Evolutionary conservation across 2,329 filamentous ascomycete genomes (phyloP).

Genomic region (Sporothrix protearum): DNA sequence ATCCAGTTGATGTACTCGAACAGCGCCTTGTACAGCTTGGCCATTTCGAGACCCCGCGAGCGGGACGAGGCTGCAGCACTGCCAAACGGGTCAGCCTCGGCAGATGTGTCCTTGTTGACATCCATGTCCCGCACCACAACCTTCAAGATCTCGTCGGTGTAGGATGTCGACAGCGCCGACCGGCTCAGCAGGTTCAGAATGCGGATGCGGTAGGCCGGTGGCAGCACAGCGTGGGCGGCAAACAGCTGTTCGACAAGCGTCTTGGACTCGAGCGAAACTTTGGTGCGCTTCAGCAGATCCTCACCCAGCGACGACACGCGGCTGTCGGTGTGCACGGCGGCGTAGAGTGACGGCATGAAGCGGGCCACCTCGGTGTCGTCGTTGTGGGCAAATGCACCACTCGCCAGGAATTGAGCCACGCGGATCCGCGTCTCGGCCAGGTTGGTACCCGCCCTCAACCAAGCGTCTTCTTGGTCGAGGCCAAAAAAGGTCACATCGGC

Average conservation of each 20-base stretch:
- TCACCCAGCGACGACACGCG: constrained; percentile 81
- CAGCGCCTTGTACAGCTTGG: constrained; percentile 75
- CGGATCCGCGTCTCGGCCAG: constrained; percentile 67
- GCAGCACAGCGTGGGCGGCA: constrained; percentile 66
- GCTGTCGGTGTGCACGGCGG: constrained; percentile 77
- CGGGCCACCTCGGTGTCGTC: constrained; percentile 65
- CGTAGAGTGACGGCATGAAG: constrained; percentile 78
- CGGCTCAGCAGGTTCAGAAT: constrained; percentile 73
- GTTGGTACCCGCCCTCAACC: constrained; percentile 60
- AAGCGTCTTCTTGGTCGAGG: constrained; percentile 64
- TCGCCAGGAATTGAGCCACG: constrained; percentile 69
- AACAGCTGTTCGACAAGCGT: constrained; percentile 64
- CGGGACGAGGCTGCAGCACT: constrained; percentile 21
- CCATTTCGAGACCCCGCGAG: constrained; percentile 65
- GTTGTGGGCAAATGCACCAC: constrained; percentile 64
- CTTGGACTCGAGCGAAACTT: constrained; percentile 68
- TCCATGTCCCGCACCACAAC: constrained; percentile 65
- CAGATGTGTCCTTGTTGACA: constrained; percentile 14
- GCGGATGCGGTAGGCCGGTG: constrained; percentile 70
- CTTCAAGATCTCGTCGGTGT: constrained; percentile 63
- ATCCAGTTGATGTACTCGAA: constrained; percentile 88
- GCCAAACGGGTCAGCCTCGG: constrained; percentile 17
- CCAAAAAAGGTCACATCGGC: constrained; percentile 65
- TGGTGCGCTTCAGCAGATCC: constrained; percentile 78
- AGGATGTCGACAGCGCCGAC: constrained; percentile 68